Evolutionary conservation across 1,139 yeast species (phyloP).

Genomic region (Sporopachydermia cereana): DNA sequence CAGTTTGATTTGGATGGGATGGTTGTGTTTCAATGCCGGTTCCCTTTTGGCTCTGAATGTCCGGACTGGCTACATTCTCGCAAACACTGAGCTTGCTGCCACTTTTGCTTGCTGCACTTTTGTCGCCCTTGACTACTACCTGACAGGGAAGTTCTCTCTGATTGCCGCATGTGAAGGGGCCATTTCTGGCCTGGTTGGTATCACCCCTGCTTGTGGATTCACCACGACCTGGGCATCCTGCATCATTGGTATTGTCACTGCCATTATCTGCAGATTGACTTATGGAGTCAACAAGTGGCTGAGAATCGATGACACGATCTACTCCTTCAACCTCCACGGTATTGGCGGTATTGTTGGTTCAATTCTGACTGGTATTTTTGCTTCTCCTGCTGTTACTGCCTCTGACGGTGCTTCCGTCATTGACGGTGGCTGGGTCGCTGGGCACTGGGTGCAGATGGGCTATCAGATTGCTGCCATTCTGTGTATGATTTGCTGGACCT

Average conservation of each 20-base stretch:
- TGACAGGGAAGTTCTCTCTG: slow-evolving; percentile 32
- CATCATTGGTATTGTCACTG: slow-evolving; percentile 33
- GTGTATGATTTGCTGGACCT: slow-evolving; percentile 32
- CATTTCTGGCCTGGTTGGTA: slow-evolving; percentile 37
- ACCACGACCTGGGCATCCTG: slow-evolving; percentile 39
- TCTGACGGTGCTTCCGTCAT: slow-evolving; percentile 36
- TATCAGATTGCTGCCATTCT: slow-evolving; percentile 36
- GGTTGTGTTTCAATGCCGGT: slow-evolving; percentile 43
- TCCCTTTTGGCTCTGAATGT: slow-evolving; percentile 33
- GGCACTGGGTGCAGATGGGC: slow-evolving; percentile 38
- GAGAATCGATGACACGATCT: slow-evolving; percentile 36
- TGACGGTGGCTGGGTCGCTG: slow-evolving; percentile 40
- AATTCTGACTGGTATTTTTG: slow-evolving; percentile 34
- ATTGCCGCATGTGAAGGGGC: slow-evolving; percentile 39
- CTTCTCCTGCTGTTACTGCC: slow-evolving; percentile 34
- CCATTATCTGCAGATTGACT: slow-evolving; percentile 28
- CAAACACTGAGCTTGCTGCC: slow-evolving; percentile 39
- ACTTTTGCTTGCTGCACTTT: slow-evolving; percentile 30
- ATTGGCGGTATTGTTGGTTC: slow-evolving; percentile 37
- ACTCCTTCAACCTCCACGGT: slow-evolving; percentile 37
- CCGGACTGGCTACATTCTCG: slow-evolving; percentile 36
- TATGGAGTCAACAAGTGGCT: slow-evolving; percentile 30
- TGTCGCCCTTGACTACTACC: slow-evolving; percentile 24
- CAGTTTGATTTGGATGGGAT: slow-evolving; percentile 37
- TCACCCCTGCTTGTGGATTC: slow-evolving; percentile 41